Base-by-base conservation (phyloP, 371 early-diverging fungal species). In the Ecytonucleospora hepatopenaei region DNA sequence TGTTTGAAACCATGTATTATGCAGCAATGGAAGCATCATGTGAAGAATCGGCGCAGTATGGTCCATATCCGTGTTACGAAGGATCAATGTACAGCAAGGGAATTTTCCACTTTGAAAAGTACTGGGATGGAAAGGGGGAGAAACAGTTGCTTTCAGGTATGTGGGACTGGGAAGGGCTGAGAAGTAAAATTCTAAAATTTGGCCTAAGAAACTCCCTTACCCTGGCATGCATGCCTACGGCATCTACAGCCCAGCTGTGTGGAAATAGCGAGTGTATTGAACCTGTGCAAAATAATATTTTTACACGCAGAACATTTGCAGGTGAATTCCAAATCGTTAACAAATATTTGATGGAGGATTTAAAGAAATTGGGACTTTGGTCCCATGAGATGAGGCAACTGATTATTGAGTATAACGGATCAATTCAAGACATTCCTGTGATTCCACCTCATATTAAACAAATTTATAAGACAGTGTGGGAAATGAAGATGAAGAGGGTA, bases 251-350 rank as follows among this genome's bases (percentile, higher is more conserved):
- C 17, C 96, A 96, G 80, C 93, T 97, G 59, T 84, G 94, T 47
- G 96, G 96, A 28, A 91, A 88, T 83, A 95, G 92, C 79, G 98
- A 97, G 82, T 91, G 94, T 78, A 93, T 94, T 73, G 98, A 97
- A 76, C 95, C 96, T 4, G 92, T 91, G 80, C 94, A 94, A 21
- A 86, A 86, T 79, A 97, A 97, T 81, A 88, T 97, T 61, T 97
- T 92, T 79, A 91, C 91, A 3, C 87, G 96, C 33, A 88, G 98
- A 70, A 96, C 94, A 1, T 82, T 94, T 61, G 90, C 94, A 27
- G 98, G 98, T 33, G 98, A 97, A 80, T 96, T 96, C 87, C 96
- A 96, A 81, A 86, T 96, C 30, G 95, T 97, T 48, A 97, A 97
- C 82, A 88, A 87, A 26, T 89, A 92, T 83, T 80, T 97, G 76